phyloP scores from a whole-genome alignment of 2,329 filamentous ascomycete species.

The Aspergillus oerlinghausenensis region DNA sequence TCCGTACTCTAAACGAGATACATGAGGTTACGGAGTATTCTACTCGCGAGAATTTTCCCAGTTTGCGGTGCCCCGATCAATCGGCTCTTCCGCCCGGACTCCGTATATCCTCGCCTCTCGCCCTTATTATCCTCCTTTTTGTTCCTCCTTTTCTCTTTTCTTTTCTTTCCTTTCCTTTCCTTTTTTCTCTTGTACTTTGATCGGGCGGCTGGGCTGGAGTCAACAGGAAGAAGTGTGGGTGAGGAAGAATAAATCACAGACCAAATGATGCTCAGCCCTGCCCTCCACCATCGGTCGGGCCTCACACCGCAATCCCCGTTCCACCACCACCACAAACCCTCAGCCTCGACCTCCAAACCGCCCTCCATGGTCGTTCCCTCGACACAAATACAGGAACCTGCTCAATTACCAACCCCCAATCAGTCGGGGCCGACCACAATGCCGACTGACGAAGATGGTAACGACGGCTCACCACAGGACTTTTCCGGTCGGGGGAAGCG shows the following conservation, averaged over 20 bases:
- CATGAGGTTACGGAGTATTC: neutral
- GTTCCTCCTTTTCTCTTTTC: neutral
- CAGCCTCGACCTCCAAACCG: constrained; percentile 2
- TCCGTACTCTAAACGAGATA: neutral
- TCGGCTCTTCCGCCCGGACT: constrained; percentile 5
- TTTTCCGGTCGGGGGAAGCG: constrained; percentile 8
- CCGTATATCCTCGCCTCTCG: neutral
- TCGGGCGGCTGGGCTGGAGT: neutral
- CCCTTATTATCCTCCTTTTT: constrained; percentile 3
- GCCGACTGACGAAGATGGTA: neutral
- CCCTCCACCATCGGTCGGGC: constrained; percentile 1
- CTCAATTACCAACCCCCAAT: constrained; percentile 3
- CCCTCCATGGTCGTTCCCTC: constrained; percentile 1
- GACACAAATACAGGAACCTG: neutral
- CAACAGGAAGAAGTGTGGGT: neutral
- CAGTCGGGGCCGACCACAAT: neutral
- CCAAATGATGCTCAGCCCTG: neutral
- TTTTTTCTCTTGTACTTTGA: neutral
- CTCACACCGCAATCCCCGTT: constrained; percentile 8
- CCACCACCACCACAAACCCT: neutral
- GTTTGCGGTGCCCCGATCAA: neutral
- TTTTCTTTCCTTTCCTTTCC: neutral
- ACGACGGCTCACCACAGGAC: neutral
- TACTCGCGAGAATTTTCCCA: neutral
- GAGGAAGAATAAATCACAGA: neutral